phyloP scores from a whole-genome alignment of 768 basidiomycete species.

The Mycena belliarum region DNA sequence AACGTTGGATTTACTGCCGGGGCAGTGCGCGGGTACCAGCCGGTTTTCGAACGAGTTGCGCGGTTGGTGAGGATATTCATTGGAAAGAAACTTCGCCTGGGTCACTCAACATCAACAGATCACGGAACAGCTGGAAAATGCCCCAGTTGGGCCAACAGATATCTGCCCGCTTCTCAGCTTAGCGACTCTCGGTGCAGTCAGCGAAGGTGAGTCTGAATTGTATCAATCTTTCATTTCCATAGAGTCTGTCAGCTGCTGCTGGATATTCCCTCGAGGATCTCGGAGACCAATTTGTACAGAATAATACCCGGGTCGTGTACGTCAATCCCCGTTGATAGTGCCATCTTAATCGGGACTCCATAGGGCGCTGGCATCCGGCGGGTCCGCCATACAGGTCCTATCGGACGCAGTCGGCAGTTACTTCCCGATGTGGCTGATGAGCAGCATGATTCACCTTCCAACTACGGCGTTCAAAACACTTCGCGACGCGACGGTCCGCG shows the following conservation, averaged over 20 bases:
- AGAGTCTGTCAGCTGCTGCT: background rate
- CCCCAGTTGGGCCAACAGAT: background rate
- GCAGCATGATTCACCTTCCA: background rate
- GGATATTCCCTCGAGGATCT: background rate
- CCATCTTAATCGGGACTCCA: too few species aligned
- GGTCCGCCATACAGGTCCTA: constrained; percentile 1
- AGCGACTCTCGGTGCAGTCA: background rate
- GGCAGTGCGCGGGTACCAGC: background rate
- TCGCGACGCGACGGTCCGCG: background rate
- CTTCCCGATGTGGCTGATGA: background rate
- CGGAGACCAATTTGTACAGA: background rate
- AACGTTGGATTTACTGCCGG: background rate
- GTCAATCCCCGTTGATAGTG: background rate
- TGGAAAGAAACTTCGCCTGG: background rate
- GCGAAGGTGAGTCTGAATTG: background rate
- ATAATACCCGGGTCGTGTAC: background rate
- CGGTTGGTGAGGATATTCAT: background rate
- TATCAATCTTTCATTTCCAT: background rate
- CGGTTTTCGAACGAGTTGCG: background rate
- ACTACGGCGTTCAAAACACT: constrained; percentile 3
- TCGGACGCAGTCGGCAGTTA: background rate
- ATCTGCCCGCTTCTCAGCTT: background rate
- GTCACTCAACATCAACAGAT: background rate
- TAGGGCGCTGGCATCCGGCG: background rate
- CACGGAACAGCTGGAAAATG: background rate